Evolutionary conservation across 1,284 basidiomycete genomes (phyloP), one percentile per base, ranked within the genome.

Genomic region (Afroboletus lepidellus): DNA sequence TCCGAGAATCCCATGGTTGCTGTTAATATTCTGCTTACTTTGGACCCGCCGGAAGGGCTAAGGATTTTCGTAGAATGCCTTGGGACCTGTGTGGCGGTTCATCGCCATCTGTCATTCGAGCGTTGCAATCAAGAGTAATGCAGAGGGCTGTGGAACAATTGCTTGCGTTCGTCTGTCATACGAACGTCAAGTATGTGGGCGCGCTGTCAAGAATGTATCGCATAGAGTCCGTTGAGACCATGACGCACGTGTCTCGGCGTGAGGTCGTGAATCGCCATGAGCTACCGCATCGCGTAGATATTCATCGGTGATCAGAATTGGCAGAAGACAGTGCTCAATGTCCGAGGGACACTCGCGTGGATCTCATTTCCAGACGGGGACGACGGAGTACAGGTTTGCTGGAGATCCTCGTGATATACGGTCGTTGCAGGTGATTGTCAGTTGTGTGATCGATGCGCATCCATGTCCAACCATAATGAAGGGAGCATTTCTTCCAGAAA

Each of bases 401-500:
- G 50, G 77, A 78, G 65, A 76, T 77, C 47, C 61, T 79, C 43
- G 70, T 75, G 2, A 72, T 77, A 33, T 78, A 76, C 58, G 76
- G 79, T n/a, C 53, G 70, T 70, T 8, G 74, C 77, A 57, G 72
- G 74, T 44, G 49, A 30, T 41, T 23, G 38, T 37, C 53, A 46
- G 30, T 23, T 37, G 46, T 48, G 42, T 25, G 55, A 45, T 48
- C 41, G 39, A 43, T 37, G 37, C 50, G 20, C 48, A 41, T 53
- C 21, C 49, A 73, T 36, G 32, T 21, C 41, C 48, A 39, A 42
- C 27, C 25, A 15, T 25, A 11, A 59, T 47, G 30, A 48, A 59
- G 71, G 72, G 18, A 77, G 72, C 58, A 60, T 79, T 37, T 72
- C 72, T 9, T 71, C 64, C 23, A 72, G 74, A 24, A 64, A 73